These are phyloP conservation scores for Trametes maxima DNA, from an alignment of 768 basidiomycete species.

Conservation along the genomic window DNA sequence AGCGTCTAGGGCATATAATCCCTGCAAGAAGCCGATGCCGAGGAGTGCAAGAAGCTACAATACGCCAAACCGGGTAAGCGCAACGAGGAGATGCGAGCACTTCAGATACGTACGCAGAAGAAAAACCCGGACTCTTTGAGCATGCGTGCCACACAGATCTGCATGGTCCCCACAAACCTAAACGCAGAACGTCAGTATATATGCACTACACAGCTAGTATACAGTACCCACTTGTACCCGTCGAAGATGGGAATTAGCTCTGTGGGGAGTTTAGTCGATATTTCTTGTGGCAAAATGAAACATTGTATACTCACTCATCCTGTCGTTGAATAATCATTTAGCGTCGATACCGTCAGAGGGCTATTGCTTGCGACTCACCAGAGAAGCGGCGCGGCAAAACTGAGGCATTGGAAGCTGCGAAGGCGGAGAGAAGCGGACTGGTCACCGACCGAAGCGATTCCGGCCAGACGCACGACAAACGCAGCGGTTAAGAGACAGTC, in stretches of 20 bases:
- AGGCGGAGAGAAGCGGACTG: conserved; percentile 48
- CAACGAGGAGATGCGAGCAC: too few relatives aligned
- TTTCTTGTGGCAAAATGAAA: neutral
- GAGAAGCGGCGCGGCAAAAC: conserved; percentile 85
- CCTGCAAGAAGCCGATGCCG: conserved; percentile 83
- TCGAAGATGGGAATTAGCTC: conserved; percentile 82
- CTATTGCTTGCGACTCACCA: conserved; percentile 51
- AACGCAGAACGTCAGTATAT: neutral
- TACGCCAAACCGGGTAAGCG: neutral
- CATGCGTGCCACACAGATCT: conserved; percentile 93
- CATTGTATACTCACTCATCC: conserved; percentile 71
- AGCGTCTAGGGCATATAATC: conserved; percentile 86
- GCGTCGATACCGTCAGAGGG: neutral
- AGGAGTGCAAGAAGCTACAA: conserved; percentile 77
- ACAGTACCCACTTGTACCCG: conserved; percentile 63
- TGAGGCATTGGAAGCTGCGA: conserved; percentile 84
- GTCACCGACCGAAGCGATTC: conserved; percentile 43
- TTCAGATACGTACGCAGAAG: conserved; percentile 63
- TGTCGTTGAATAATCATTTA: conserved; percentile 31
- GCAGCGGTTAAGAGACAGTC: conserved; percentile 73
- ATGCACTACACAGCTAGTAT: neutral
- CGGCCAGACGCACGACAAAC: conserved; percentile 69
- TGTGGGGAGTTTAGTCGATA: conserved; percentile 34
- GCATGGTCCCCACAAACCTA: conserved; percentile 89
- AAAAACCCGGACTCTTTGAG: conserved; percentile 90